Percentiles rank a stretch among this genome's conserved stretches.
These are phyloP conservation scores for Mallotus nudiflorus DNA, from an alignment of 345 rosid genomes.

Conservation along the genomic window DNA sequence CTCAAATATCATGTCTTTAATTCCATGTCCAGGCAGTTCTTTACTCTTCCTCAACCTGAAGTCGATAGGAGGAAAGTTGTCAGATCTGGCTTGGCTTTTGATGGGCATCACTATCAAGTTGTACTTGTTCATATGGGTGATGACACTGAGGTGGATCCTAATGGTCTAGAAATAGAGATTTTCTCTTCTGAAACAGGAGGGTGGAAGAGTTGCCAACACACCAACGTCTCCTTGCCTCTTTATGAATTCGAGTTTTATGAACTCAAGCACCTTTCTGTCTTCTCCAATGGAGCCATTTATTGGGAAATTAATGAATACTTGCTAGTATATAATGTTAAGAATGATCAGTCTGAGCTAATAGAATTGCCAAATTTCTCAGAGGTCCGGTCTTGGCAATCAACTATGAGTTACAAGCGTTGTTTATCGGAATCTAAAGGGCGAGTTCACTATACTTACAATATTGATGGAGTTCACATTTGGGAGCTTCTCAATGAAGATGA, in stretches of 20 bases:
- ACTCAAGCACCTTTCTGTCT: conserved; percentile 5
- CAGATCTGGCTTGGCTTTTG: conserved; percentile 21
- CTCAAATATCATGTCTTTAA: conserved; percentile 18
- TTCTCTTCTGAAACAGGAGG: no score
- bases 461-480: conserved; percentile 26
- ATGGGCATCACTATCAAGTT: conserved; percentile 15
- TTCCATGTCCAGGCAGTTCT: not conserved
- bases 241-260: not conserved
- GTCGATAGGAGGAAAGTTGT: not conserved
- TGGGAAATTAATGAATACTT: conserved; percentile 21
- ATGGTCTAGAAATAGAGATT: conserved; percentile 6
- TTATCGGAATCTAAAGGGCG: conserved; percentile 25
- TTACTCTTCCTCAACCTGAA: conserved; percentile 11
- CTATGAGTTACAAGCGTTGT: conserved; percentile 12
- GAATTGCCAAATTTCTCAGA: conserved; percentile 10
- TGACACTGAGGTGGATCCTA: not conserved
- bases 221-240: conserved; percentile 6
- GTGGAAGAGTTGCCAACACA: not conserved
- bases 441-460: conserved; percentile 17
- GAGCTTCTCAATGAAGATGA: conserved; percentile 23
- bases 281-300: conserved; percentile 22
- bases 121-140: conserved; percentile 12
- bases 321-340: conserved; percentile 16
- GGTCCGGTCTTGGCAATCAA: conserved; percentile 15
- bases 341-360: conserved; percentile 4